phyloP scores from a whole-genome alignment of 495 filamentous ascomycete genomes.

The Saxispiralis lemnorum region DNA sequence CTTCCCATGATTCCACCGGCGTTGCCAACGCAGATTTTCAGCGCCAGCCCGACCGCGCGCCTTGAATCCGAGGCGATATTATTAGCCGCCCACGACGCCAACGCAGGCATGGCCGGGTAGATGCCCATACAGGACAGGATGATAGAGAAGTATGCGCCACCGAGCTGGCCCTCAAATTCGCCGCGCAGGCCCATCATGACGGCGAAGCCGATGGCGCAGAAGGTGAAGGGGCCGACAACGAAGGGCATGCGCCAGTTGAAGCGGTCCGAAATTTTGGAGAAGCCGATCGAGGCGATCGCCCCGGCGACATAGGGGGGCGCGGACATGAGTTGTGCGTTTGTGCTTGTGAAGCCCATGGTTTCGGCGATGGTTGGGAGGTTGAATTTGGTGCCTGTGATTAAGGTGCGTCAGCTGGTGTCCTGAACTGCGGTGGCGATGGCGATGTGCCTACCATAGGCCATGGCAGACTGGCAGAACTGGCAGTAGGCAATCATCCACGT shows the following conservation, averaged over 20 bases:
- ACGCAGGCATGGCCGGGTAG: slow-evolving; percentile 79
- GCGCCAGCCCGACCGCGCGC: slow-evolving; percentile 47
- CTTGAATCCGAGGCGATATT: slow-evolving; percentile 89
- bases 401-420: too few relatives aligned
- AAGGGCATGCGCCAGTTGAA: slow-evolving; percentile 61
- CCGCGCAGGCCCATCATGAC: slow-evolving; percentile 50
- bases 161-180: slow-evolving; percentile 51
- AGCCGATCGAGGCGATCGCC: slow-evolving; percentile 51
- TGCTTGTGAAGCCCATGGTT: slow-evolving; percentile 54
- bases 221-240: slow-evolving; percentile 52
- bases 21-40: slow-evolving; percentile 26
- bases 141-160: slow-evolving; percentile 69
- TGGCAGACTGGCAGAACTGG: slow-evolving; percentile 1
- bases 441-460: neutral
- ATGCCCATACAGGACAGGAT: slow-evolving; percentile 43
- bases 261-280: slow-evolving; percentile 67
- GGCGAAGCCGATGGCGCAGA: slow-evolving; percentile 60
- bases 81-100: slow-evolving; percentile 75
- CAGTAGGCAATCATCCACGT: neutral
- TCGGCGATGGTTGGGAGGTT: too few relatives aligned
- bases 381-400: too few relatives aligned
- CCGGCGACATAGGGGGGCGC: slow-evolving; percentile 80
- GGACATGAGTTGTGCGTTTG: slow-evolving; percentile 59
- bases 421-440: neutral
- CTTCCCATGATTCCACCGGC: slow-evolving; percentile 26